Evolutionary conservation across 306 rosid species (phyloP).

Genomic region (Ochetophila trinervis): DNA sequence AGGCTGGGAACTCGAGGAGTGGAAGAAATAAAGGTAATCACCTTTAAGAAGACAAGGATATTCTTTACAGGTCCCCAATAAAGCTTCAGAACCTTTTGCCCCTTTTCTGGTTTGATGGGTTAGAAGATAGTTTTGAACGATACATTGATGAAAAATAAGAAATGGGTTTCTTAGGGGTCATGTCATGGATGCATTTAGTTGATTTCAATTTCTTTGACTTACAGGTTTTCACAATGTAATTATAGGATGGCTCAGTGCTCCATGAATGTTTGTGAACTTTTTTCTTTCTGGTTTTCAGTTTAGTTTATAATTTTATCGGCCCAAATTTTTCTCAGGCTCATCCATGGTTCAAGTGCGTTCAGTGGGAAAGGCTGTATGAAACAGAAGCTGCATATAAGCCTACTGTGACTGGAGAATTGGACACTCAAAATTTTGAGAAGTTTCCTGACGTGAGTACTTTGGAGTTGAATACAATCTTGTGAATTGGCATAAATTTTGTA

Average conservation of each 20-base stretch:
- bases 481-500: neutral
- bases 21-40: conserved; percentile 88
- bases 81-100: conserved; percentile 9
- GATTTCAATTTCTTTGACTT: neutral
- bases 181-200: conserved; percentile 2
- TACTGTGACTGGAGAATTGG: conserved; percentile 79
- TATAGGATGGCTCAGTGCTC: neutral
- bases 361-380: conserved; percentile 97
- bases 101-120: neutral
- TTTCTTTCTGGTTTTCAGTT: neutral
- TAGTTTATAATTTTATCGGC: conserved; percentile 10
- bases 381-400: conserved; percentile 88
- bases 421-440: conserved; percentile 97
- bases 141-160: neutral
- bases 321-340: conserved; percentile 65
- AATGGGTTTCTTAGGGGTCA: neutral
- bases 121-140: neutral
- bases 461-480: neutral
- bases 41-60: conserved; percentile 16
- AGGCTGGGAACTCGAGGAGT: conserved; percentile 88
- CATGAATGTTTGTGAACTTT: neutral
- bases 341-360: conserved; percentile 79
- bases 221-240: conserved; percentile 2
- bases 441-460: conserved; percentile 81
- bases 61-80: conserved; percentile 10